These are phyloP conservation scores for Macaranga tanarius DNA, from an alignment of 441 rosid genomes.

Conservation along the genomic window DNA sequence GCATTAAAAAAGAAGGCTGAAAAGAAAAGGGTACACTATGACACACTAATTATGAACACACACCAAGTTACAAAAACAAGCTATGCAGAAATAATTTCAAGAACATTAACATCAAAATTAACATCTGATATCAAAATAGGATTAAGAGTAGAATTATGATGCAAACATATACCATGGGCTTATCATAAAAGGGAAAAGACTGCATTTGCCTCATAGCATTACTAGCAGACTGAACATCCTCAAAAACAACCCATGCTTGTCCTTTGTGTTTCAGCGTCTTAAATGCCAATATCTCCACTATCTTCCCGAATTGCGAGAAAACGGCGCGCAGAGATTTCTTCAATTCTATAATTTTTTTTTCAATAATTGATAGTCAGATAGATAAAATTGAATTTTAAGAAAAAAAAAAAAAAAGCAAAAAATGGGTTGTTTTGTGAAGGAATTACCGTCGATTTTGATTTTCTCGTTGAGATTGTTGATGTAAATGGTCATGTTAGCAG, in stretches of 20 bases:
- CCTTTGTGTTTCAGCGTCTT: constrained; percentile 98
- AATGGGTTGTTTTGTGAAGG: too few species aligned
- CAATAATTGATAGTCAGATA: not conserved
- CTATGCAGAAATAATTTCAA: not conserved
- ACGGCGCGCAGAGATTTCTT: constrained; percentile 88
- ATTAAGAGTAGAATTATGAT: not conserved
- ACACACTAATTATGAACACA: too few species aligned
- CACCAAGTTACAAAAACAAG: too few species aligned
- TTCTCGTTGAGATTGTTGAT: constrained; percentile 98
- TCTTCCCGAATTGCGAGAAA: constrained; percentile 89
- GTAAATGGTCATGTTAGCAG: constrained; percentile 79
- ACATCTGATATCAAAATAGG: too few species aligned
- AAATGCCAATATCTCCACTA: constrained; percentile 82
- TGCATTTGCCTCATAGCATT: constrained; percentile 83
- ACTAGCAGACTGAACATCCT: constrained; percentile 71
- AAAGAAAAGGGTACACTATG: not conserved
- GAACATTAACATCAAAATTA: not conserved
- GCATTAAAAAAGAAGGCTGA: not conserved
- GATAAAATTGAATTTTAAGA: not conserved
- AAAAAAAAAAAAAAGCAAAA: not conserved
- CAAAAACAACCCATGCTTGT: constrained; percentile 96
- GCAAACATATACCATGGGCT: constrained; percentile 55
- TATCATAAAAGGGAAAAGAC: constrained; percentile 87
- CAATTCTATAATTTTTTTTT: constrained; percentile 46
- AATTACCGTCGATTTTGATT: constrained; percentile 75